These are phyloP conservation scores for Peribolospora baueri DNA, from an alignment of 768 basidiomycete species.

Conservation along the genomic window DNA sequence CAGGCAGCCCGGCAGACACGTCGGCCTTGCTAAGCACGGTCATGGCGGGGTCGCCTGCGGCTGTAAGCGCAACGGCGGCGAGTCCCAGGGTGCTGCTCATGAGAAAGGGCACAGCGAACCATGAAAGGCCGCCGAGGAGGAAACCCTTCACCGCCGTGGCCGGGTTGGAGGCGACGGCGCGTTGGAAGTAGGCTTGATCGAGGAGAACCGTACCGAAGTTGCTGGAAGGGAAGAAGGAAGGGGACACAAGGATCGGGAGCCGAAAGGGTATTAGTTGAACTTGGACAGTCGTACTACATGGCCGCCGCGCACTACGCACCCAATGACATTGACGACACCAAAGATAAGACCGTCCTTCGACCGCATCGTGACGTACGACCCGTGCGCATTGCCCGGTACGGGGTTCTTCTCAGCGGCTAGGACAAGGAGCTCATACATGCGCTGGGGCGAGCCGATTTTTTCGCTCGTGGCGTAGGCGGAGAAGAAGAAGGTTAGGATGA, in stretches of 20 bases:
- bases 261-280: background rate
- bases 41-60: constrained; percentile 5
- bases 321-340: constrained; percentile 37
- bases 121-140: constrained; percentile 63
- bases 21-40: constrained; percentile 25
- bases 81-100: constrained; percentile 74
- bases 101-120: constrained; percentile 65
- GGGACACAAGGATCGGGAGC: background rate
- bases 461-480: constrained; percentile 49
- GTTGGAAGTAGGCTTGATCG: constrained; percentile 24
- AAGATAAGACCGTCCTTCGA: constrained; percentile 57
- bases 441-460: constrained; percentile 50
- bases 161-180: constrained; percentile 67
- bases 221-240: constrained; percentile 25
- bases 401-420: constrained; percentile 32
- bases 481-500: constrained; percentile 51
- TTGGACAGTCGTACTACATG: too few relatives aligned
- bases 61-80: constrained; percentile 55
- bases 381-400: constrained; percentile 56
- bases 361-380: constrained; percentile 61
- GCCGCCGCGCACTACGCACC: background rate
- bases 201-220: constrained; percentile 40
- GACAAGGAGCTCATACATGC: constrained; percentile 60
- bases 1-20: constrained; percentile 63
- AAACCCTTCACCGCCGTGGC: constrained; percentile 75